Percentiles rank a stretch among this genome's conserved stretches.
These are phyloP conservation scores for Penicillium bovifimosum DNA, from an alignment of 495 filamentous ascomycete species.

Conservation along the genomic window DNA sequence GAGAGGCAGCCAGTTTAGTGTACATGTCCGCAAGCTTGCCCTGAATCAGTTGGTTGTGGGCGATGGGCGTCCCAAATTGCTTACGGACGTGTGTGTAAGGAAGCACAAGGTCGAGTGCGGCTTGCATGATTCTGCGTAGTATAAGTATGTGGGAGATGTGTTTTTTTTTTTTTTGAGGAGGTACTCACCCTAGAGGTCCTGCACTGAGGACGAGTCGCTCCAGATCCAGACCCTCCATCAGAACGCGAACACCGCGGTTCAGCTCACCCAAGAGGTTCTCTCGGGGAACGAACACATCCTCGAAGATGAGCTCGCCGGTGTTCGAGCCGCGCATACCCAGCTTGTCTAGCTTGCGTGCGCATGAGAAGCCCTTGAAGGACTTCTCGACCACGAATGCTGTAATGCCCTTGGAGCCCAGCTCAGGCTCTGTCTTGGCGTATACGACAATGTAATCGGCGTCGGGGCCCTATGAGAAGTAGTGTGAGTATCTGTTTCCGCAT, in stretches of 20 bases:
- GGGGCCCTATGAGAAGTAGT: conserved; percentile 55
- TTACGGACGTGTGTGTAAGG: conserved; percentile 86
- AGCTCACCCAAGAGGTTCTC: conserved; percentile 75
- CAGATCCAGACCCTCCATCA: conserved; percentile 95
- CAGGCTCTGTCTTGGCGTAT: conserved; percentile 89
- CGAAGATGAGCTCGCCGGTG: conserved; percentile 91
- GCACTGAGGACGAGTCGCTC: conserved; percentile 90
- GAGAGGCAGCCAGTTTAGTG: conserved; percentile 77
- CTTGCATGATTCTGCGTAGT: conserved; percentile 75
- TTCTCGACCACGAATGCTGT: conserved; percentile 89
- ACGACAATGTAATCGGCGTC: conserved; percentile 87
- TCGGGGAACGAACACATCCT: conserved; percentile 82
- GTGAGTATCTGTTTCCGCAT: background rate
- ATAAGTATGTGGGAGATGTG: conserved; percentile 8
- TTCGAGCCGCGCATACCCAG: conserved; percentile 97
- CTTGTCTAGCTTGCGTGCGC: conserved; percentile 90
- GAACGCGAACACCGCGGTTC: conserved; percentile 77
- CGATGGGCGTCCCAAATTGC: conserved; percentile 85
- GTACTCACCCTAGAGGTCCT: conserved; percentile 67
- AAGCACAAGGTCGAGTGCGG: conserved; percentile 76
- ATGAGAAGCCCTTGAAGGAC: conserved; percentile 68
- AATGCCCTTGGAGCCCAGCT: conserved; percentile 81
- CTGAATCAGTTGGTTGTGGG: conserved; percentile 89
- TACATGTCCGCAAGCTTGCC: conserved; percentile 97
- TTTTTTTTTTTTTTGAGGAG: background rate